A percentile compares a stretch with the other conserved stretches of the same genome.
phyloP scores from a whole-genome alignment of 2,329 filamentous ascomycete species.

The Sphaerulina musiva region DNA sequence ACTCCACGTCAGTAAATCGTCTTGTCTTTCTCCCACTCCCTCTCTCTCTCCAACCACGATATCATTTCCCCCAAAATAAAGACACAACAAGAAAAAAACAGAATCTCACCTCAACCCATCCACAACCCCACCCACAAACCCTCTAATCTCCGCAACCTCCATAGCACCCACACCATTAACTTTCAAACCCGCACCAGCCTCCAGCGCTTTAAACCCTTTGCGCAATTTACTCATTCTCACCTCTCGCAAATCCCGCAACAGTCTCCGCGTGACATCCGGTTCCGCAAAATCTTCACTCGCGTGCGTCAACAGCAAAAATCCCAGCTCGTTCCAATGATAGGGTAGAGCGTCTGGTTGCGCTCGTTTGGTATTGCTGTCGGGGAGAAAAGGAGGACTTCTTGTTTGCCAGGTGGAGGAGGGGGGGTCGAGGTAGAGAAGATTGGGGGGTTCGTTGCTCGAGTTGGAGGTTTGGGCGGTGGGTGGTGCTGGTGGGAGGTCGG shows the following conservation, averaged over 20 bases:
- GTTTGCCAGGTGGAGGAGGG: too few relatives aligned
- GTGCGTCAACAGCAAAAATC: constrained; percentile 77
- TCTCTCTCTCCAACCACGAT: too few relatives aligned
- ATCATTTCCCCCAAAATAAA: neutral
- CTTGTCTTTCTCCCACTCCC: neutral
- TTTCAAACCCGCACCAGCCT: constrained; percentile 64
- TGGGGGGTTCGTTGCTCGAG: too few relatives aligned
- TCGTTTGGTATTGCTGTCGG: constrained; percentile 60
- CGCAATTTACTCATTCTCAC: constrained; percentile 85
- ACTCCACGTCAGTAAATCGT: too few relatives aligned
- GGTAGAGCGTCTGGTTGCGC: constrained; percentile 67
- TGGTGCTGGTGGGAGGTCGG: constrained; percentile 50
- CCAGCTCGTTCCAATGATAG: constrained; percentile 92
- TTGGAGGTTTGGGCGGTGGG: too few relatives aligned
- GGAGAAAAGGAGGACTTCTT: constrained; percentile 63
- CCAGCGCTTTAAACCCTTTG: constrained; percentile 63
- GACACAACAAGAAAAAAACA: too few relatives aligned
- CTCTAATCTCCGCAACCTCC: constrained; percentile 82
- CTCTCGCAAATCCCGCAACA: constrained; percentile 77
- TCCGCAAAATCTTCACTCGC: constrained; percentile 75
- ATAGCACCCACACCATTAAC: constrained; percentile 81
- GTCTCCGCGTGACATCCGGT: constrained; percentile 64
- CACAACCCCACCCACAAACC: constrained; percentile 77
- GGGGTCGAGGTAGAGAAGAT: too few relatives aligned
- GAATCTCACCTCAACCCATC: constrained; percentile 61